These are phyloP conservation scores for Talaromyces islandicus DNA, from an alignment of 2,329 filamentous ascomycete species.

Conservation along the genomic window DNA sequence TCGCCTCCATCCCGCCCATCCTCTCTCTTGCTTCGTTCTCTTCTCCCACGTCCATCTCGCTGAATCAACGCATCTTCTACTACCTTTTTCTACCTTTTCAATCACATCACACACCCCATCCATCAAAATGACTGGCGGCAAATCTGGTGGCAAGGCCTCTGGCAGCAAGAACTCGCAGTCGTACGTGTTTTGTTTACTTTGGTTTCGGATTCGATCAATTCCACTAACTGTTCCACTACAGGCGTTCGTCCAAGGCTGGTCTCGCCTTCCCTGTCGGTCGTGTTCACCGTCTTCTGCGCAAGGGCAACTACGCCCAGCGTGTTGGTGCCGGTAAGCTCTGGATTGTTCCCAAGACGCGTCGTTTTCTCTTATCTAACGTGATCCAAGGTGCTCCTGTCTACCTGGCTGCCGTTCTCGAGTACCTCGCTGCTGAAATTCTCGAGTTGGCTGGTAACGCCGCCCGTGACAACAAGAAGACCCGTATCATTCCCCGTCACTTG, in stretches of 20 bases:
- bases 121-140: constrained; percentile 87
- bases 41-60: constrained; percentile 17
- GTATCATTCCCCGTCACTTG: constrained; percentile 98
- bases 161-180: constrained; percentile 99
- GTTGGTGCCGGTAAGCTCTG: constrained; percentile 74
- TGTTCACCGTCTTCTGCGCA: constrained; percentile 98
- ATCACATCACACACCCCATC: constrained; percentile 1
- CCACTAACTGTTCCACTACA: constrained; percentile 35
- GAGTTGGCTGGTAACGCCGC: constrained; percentile 98
- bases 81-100: background rate
- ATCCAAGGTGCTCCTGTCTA: constrained; percentile 76
- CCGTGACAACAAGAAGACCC: constrained; percentile 99
- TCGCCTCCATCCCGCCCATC: constrained; percentile 25
- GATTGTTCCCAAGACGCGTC: constrained; percentile 5
- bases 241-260: constrained; percentile 98
- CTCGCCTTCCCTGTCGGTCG: constrained; percentile 97
- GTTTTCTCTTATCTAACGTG: constrained; percentile 18
- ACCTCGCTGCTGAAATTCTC: constrained; percentile 96
- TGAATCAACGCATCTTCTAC: constrained; percentile 15
- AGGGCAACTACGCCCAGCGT: constrained; percentile 99
- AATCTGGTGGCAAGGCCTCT: constrained; percentile 99
- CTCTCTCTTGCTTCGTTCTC: constrained; percentile 20
- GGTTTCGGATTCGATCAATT: constrained; percentile 9
- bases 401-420: constrained; percentile 94
- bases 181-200: constrained; percentile 56